Evolutionary conservation across 2,329 filamentous ascomycete genomes (phyloP).

Genomic region (Nemania sp.): DNA sequence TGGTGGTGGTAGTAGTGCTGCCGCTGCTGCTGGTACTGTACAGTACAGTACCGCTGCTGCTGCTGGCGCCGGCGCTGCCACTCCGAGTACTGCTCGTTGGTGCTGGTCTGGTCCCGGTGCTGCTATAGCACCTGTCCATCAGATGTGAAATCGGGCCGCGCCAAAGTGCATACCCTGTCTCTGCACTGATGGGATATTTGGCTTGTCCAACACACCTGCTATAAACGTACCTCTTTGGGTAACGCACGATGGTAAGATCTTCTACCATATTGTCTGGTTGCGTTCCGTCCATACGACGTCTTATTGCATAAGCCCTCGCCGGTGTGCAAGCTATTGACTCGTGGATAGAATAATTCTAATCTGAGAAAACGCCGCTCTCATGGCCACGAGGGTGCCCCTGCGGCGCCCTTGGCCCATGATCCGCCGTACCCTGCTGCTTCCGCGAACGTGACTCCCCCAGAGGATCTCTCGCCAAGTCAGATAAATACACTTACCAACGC

Average conservation of each 20-base stretch:
- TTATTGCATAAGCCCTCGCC: slow-evolving; percentile 39
- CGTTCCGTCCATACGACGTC: slow-evolving; percentile 34
- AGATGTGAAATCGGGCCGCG: slow-evolving; percentile 33
- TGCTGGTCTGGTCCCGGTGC: slow-evolving; percentile 15
- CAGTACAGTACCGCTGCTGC: slow-evolving; percentile 1
- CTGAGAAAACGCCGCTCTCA: slow-evolving; percentile 51
- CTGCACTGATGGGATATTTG: slow-evolving; percentile 31
- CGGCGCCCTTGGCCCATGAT: slow-evolving; percentile 43
- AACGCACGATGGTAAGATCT: slow-evolving; percentile 43
- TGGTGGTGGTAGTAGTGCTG: slow-evolving; percentile 11
- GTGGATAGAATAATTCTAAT: slow-evolving; percentile 43
- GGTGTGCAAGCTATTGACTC: slow-evolving; percentile 41
- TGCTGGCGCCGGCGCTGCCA: slow-evolving; percentile 9
- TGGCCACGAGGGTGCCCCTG: slow-evolving; percentile 44
- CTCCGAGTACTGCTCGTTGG: slow-evolving; percentile 11
- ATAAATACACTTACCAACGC: slow-evolving; percentile 43
- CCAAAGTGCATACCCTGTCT: slow-evolving; percentile 37
- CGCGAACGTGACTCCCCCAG: slow-evolving; percentile 30
- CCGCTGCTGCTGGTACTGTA: slow-evolving; percentile 12
- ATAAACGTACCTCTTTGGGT: slow-evolving; percentile 33
- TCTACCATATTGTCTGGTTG: slow-evolving; percentile 34
- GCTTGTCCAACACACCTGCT: slow-evolving; percentile 42
- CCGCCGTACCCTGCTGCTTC: slow-evolving; percentile 34
- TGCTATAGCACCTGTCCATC: slow-evolving; percentile 30
- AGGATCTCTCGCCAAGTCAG: slow-evolving; percentile 34